Base-by-base conservation (phyloP, 768 basidiomycete species). In the Phlebiopsis gigantea region DNA sequence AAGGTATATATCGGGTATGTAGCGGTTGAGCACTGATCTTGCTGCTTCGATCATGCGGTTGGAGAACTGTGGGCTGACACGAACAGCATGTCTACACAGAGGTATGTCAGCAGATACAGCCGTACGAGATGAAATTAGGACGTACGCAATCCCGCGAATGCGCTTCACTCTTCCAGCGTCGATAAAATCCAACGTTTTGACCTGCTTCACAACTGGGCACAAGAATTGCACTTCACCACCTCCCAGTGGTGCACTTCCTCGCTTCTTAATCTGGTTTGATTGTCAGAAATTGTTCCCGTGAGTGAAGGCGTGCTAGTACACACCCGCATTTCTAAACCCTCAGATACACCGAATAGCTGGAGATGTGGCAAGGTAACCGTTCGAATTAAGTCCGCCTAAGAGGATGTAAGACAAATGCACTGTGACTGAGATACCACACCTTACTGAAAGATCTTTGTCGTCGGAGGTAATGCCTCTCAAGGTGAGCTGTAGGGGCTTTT, bases 21-120 rank as follows among this genome's bases (percentile, higher is more conserved):
- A 97, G 4, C 94, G 88, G 69, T 98, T 98, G 44, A 99, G 77
- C 22, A 99, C 79, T 2, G 92, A 94, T 39, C 97, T 85, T 17
- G 92, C 85, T 7, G 95, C 83, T 64, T 98, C 96, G 49, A 99
- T 97, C 87, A 98, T 93, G 39, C 97, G 83, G 70, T 97, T 97
- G 1, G 95, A 97, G 68, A 99, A 92, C 67, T 98, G 95, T 22
- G 97, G 97, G 61, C 87, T 96, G 8, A 98, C 93, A 41, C 97
- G 88, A 25, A 98, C 96, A 2, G 94, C 92, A 72, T 98, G 95
- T 6, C 94, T 97, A 64, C 31, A 43, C 29, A 39, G 30, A 53
- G 26, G 9, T 17, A 1, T 8, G 30, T 2, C 10, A 17, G 0
- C 2, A 25, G 2, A 30, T 57, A 25, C 9, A 30, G 22, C 7